Evolutionary conservation across 176 grass and related monocot species (phyloP), one percentile per base, ranked within the genome.

Genomic region (Bonia amplexicaulis): DNA sequence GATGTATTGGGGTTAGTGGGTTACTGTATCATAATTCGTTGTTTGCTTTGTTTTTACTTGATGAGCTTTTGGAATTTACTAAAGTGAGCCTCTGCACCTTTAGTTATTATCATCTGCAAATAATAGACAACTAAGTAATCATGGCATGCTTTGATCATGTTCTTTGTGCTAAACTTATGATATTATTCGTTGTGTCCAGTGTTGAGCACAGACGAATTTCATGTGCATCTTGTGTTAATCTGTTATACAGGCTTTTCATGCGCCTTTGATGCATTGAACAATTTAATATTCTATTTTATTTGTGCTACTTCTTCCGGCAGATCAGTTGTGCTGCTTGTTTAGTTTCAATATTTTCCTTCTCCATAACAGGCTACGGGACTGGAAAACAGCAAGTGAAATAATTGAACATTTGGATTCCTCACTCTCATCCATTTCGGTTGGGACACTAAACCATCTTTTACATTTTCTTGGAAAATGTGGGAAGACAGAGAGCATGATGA

Each of bases 381-480:
- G 96, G 93, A 95, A 82, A 89, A 93, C 89, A 85, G 87, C 91
- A 73, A 90, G 76, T 83, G 73, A 74, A 76, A 82, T 93, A 87
- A 87, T 93, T 80, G 96, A 93, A 92, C 52, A 92, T 70, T 85
- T 93, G 82, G 96, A 98, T 90, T 80, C 89, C 1, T 89, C 85
- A 9, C 66, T 98, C 51, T 93, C 93, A 73, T 93, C 80, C 44
- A 80, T 90, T 82, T 93, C 96, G 53, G 23, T 89, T 83, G 93
- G 96, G 55, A 93, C 83, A 66, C 76, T 98, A 85, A 98, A 98
- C 80, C 89, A 95, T 65, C 77, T 98, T 82, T 78, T 98, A 74
- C 82, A 80, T 89, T 98, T 98, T 90, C 79, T 98, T 75, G 95
- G 95, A 91, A 95, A 93, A 88, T 91, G 81, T 85, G 95, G 95